Base-by-base conservation (phyloP, 768 basidiomycete genomes). In the Symmetrospora coprosmae region DNA sequence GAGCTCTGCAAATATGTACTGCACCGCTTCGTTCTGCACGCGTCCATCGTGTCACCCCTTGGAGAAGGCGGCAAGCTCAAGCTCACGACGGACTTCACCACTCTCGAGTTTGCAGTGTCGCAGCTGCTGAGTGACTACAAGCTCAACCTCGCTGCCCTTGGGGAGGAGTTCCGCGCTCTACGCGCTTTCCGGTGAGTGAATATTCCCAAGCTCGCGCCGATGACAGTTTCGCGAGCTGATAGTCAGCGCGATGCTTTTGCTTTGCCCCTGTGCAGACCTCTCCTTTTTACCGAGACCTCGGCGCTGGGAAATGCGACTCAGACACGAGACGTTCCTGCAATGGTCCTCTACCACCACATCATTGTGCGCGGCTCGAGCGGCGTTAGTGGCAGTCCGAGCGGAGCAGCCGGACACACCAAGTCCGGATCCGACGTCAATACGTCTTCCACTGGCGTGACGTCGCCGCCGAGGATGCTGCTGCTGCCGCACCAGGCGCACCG, bases 391-490 rank as follows among this genome's bases (percentile, higher is more conserved):
- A n/a, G n/a, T n/a, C n/a, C n/a, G n/a, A n/a, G n/a, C n/a, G n/a
- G n/a, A n/a, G n/a, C n/a, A n/a, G n/a, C n/a, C n/a, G n/a, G n/a
- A n/a, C n/a, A n/a, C n/a, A 81, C 87, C 4, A n/a, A n/a, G 52
- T 52, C 8, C 77, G 96, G 21, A 81, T 94, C 66, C 84, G 97
- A 16, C 75, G 96, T 16, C 75, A 76, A 63, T 91, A 97, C 69
- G 84, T 94, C 65, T 84, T 94, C 66, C 77, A 94, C 33, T 90
- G 97, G n/a, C n/a, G n/a, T n/a, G n/a, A n/a, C n/a, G n/a, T n/a
- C n/a, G n/a, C n/a, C n/a, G 25, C 82, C 87, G 9, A 87, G 87
- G 1, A 83, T 86, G 0, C 48, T 75, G 11, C 64, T 67, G 4
- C 77, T 97, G 37, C 92, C 94, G 9, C 88, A 99, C 71, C 78